Evolutionary conservation across 306 rosid species (phyloP).

Genomic region (Mucuna pruriens): DNA sequence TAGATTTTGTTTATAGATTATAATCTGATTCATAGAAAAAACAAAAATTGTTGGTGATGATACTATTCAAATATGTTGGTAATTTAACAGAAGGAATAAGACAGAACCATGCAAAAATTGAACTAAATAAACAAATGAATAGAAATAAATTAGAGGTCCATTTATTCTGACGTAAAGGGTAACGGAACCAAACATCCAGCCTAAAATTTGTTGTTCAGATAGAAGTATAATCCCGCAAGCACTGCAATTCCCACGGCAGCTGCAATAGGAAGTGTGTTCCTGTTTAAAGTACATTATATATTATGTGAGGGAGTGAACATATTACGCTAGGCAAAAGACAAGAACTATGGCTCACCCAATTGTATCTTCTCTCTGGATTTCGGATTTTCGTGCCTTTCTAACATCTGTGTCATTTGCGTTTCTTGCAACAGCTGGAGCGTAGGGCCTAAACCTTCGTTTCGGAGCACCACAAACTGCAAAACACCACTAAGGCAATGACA

Average conservation of each 20-base stretch:
- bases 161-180: neutral
- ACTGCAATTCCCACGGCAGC: conserved; percentile 72
- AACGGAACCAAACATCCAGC: neutral
- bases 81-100: conserved; percentile 3
- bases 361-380: conserved; percentile 73
- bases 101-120: neutral
- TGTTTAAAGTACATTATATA: conserved; percentile 33
- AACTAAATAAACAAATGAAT: conserved; percentile 23
- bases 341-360: conserved; percentile 58
- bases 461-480: conserved; percentile 96
- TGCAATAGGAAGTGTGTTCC: conserved; percentile 81
- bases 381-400: conserved; percentile 74
- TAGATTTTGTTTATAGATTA: neutral
- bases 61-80: neutral
- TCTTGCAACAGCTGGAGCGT: conserved; percentile 65
- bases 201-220: conserved; percentile 60
- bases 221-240: conserved; percentile 79
- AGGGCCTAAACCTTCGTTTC: conserved; percentile 77
- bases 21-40: neutral
- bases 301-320: neutral
- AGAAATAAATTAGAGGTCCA: neutral
- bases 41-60: neutral
- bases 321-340: neutral
- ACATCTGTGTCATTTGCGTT: conserved; percentile 56
- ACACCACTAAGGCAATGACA: conserved; percentile 2